phyloP scores from a whole-genome alignment of 352 stramenopile species.

The Pythium chondricola region DNA sequence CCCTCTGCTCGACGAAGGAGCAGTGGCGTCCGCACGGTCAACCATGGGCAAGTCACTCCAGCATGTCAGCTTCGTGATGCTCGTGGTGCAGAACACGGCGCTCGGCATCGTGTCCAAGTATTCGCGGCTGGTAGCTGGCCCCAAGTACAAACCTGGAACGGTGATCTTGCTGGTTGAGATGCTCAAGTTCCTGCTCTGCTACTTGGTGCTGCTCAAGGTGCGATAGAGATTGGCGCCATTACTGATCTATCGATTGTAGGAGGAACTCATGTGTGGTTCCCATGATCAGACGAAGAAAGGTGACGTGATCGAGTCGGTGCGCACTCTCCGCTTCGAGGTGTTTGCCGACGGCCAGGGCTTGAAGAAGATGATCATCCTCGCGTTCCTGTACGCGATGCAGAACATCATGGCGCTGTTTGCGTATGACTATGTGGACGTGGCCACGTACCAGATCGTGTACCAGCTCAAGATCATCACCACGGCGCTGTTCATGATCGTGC shows the following conservation, averaged over 20 bases:
- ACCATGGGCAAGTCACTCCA: conserved; percentile 52
- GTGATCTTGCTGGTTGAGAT: conserved; percentile 77
- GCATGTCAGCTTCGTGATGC: conserved; percentile 79
- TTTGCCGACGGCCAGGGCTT: conserved; percentile 72
- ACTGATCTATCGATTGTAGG: not conserved
- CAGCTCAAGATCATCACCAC: conserved; percentile 90
- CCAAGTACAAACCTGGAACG: conserved; percentile 80
- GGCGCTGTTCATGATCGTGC: conserved; percentile 84
- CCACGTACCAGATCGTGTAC: conserved; percentile 89
- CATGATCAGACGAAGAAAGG: conserved; percentile 59
- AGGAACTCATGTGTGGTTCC: too few relatives aligned
- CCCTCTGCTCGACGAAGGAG: too few relatives aligned
- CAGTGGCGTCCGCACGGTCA: not conserved
- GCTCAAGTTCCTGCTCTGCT: conserved; percentile 81
- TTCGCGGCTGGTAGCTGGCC: conserved; percentile 51
- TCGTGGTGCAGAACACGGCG: conserved; percentile 83
- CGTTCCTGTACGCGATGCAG: conserved; percentile 81
- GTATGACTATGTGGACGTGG: conserved; percentile 86
- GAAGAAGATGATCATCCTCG: conserved; percentile 82
- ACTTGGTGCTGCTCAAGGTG: conserved; percentile 60
- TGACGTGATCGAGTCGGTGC: conserved; percentile 42
- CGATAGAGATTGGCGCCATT: conserved; percentile 2
- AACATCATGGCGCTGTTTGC: conserved; percentile 85
- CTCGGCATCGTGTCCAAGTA: conserved; percentile 87
- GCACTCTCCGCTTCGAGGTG: conserved; percentile 64